A percentile compares a stretch with the other conserved stretches of the same genome.
phyloP scores from a whole-genome alignment of 805 yeast genomes.

The Wickerhamiella vanderwaltii region DNA sequence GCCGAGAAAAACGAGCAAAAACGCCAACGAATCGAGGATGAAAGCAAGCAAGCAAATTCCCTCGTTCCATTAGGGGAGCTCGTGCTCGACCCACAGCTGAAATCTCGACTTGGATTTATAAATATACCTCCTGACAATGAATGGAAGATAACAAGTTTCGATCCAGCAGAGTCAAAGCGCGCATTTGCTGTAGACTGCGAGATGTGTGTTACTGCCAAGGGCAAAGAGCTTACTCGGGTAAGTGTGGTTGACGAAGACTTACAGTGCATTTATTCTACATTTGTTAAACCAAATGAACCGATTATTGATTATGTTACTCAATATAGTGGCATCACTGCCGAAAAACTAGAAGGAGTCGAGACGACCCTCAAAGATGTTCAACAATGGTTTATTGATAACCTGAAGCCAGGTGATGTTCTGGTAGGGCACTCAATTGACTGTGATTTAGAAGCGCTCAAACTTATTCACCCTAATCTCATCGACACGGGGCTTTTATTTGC shows the following conservation, averaged over 20 bases:
- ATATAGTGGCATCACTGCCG: conserved; percentile 80
- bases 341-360: conserved; percentile 46
- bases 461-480: conserved; percentile 61
- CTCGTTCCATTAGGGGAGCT: conserved; percentile 34
- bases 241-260: conserved; percentile 54
- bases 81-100: conserved; percentile 13
- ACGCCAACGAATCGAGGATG: conserved; percentile 18
- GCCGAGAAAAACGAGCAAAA: conserved; percentile 37
- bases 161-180: conserved; percentile 26
- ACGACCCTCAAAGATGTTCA: conserved; percentile 62
- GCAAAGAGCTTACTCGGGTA: conserved; percentile 58
- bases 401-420: conserved; percentile 49
- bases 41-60: neutral
- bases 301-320: conserved; percentile 72
- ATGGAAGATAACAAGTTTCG: conserved; percentile 36
- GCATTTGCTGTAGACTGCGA: conserved; percentile 87
- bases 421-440: conserved; percentile 87
- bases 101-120: conserved; percentile 13
- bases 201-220: conserved; percentile 59
- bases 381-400: conserved; percentile 34
- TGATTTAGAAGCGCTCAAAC: conserved; percentile 57
- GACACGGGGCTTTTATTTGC: conserved; percentile 69
- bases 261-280: conserved; percentile 51
- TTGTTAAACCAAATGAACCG: conserved; percentile 63
- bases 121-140: conserved; percentile 21